Base-by-base conservation (phyloP, 2,329 filamentous ascomycete genomes). In the Paraphaeosphaeria sporulosa region DNA sequence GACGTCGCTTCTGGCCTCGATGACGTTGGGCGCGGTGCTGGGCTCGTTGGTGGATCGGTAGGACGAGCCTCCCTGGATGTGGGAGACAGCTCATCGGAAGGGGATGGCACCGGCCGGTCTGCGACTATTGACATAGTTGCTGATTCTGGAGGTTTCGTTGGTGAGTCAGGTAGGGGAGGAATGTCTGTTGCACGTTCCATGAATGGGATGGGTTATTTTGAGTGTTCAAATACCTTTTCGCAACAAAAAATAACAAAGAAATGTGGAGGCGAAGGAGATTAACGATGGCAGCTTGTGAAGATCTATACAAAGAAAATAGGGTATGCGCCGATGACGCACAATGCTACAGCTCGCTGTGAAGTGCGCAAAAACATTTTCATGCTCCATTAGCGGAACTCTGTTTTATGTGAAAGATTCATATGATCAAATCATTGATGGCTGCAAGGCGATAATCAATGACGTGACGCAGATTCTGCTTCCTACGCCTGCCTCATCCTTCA, bases 131-230 rank as follows among this genome's bases (percentile, higher is more conserved):
- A 52, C 49, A 52, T 52, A 25, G 40, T n/a, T 10, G 40, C 13
- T 19, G 32, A 40, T 19, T 34, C 40, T 40, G 19, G 32, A 10
- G 21, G 17, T 21, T 7, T n/a, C 25, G 12, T 13, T 52, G 49
- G 34, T 25, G n/a, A 15, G 21, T 4, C 1, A 52, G 34, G 36
- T 23, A 21, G 19, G 19, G 19, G 42, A 44, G 10, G 19, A n/a
- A n/a, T 40, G n/a, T 52, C 49, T 27, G 49, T 52, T 21, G 36
- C 23, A 30, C 21, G 49, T 3, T 52, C 49, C 49, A 52, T 52
- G 21, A 40, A 30, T 40, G 36, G 13, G 34, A 40, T 17, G 21
- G 21, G 34, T 12, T 52, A 51, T 40, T 51, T 40, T 40, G 42
- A 40, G 36, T 40, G 34, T 27, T 4, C 12, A 19, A 21, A 13